phyloP scores from a whole-genome alignment of 1,139 yeast species.

The Saccharomyces hybrid region DNA sequence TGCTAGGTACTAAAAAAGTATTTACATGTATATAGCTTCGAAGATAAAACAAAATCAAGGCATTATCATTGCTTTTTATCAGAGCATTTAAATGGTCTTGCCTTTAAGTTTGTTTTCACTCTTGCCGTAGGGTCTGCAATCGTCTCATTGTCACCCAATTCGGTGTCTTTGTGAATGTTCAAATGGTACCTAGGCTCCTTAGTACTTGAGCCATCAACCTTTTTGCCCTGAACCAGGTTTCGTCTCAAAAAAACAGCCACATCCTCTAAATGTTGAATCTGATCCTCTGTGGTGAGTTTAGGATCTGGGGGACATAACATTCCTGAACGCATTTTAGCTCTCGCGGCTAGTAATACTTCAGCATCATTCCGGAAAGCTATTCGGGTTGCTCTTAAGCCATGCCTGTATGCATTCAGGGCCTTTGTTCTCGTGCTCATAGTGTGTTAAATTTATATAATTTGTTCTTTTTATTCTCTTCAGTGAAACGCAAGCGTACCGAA shows the following conservation, averaged over 20 bases:
- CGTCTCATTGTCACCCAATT: slow-evolving; percentile 80
- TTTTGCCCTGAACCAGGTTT: slow-evolving; percentile 81
- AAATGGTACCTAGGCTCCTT: slow-evolving; percentile 35
- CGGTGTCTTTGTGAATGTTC: slow-evolving; percentile 74
- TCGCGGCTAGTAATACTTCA: slow-evolving; percentile 52
- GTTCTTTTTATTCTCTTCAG: neutral
- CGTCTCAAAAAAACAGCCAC: slow-evolving; percentile 58
- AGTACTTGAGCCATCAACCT: slow-evolving; percentile 38
- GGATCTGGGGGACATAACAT: slow-evolving; percentile 40
- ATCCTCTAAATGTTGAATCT: slow-evolving; percentile 56
- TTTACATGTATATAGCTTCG: neutral
- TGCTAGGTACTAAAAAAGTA: neutral
- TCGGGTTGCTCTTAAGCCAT: slow-evolving; percentile 62
- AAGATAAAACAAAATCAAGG: neutral
- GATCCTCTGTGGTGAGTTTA: slow-evolving; percentile 40
- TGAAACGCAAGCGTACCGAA: neutral
- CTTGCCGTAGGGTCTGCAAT: slow-evolving; percentile 30
- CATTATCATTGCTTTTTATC: neutral
- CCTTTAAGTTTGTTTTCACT: slow-evolving; percentile 16
- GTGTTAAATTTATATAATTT: neutral
- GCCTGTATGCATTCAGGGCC: slow-evolving; percentile 54
- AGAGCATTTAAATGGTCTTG: slow-evolving; percentile 5
- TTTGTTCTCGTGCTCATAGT: slow-evolving; percentile 5
- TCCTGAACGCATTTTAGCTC: slow-evolving; percentile 55
- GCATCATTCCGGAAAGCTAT: slow-evolving; percentile 57